Evolutionary conservation across 139 green algal genomes (phyloP).

Genomic region (Auxenochlorella pyrenoidosa): DNA sequence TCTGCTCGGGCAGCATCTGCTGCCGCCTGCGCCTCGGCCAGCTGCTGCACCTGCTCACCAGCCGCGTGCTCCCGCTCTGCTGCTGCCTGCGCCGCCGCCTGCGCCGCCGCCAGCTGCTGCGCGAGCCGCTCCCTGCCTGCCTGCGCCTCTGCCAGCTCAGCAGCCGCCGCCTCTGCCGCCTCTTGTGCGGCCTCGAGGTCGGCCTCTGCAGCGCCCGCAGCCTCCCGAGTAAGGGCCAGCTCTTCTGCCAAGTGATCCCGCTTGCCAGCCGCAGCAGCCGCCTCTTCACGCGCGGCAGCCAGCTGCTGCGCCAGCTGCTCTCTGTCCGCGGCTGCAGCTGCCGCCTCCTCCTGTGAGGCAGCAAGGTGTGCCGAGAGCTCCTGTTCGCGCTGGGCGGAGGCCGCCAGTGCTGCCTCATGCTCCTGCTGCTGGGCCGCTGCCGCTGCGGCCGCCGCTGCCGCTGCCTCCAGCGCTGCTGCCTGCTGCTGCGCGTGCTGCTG

Average conservation of each 20-base stretch:
- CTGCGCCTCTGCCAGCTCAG: not conserved
- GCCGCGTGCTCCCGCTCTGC: not conserved
- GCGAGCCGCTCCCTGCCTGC: not conserved
- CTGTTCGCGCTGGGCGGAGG: not conserved
- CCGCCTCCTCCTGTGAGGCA: not conserved
- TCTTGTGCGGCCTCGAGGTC: not conserved
- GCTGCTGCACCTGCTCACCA: not conserved
- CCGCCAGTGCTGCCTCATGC: not conserved
- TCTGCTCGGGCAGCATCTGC: not conserved
- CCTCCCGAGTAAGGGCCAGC: not conserved
- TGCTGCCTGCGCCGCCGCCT: not conserved
- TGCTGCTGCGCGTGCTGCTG: not conserved
- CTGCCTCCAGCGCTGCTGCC: not conserved
- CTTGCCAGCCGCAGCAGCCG: not conserved
- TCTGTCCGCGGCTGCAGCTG: not conserved
- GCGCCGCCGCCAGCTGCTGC: not conserved
- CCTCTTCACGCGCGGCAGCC: not conserved
- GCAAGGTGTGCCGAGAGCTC: constrained; percentile 9
- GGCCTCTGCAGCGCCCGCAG: not conserved
- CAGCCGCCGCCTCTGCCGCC: not conserved
- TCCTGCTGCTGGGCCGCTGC: not conserved
- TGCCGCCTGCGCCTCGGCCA: not conserved
- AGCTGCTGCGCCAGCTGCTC: not conserved
- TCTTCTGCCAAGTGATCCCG: not conserved
- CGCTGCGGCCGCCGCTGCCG: not conserved